Base-by-base conservation (phyloP, 176 grass and related monocot species). In the maize (Zea mays) region DNA sequence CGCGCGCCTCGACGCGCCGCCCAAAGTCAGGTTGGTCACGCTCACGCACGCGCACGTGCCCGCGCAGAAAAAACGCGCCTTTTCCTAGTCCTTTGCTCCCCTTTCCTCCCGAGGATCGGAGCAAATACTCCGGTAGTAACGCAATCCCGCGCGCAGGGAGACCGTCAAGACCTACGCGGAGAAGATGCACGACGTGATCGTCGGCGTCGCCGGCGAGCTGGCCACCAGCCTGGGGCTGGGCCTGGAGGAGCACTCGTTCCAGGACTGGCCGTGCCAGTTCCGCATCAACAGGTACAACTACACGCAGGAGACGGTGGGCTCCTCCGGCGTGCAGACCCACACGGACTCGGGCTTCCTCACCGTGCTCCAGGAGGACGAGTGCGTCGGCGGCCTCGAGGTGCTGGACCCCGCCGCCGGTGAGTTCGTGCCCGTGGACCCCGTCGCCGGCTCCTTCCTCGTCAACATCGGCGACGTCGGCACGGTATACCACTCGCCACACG, bases 231-330 rank as follows among this genome's bases (percentile, higher is more conserved):
- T 96, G 39, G 90, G 85, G 3, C 57, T 96, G 74, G 73, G 60
- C 27, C 27, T 27, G 37, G 79, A 74, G 42, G 67, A 36, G 63
- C 56, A 68, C 38, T 36, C 69, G 73, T 92, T 96, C 72, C 35
- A 52, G 69, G 90, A 96, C 11, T 96, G 93, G 93, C 79, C 82
- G 54, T 96, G 87, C 71, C 85, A 90, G 80, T 96, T 96, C 65
- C 85, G 87, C 19, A 85, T 92, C 34, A 96, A 96, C 90, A 62
- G 81, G 86, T 92, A 96, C 93, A 92, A 90, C 77, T 96, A 90
- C 89, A 84, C 78, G 5, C 14, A 77, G 9, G 85, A 79, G 21
- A 81, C 90, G 15, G 90, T 96, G 35, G 93, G 93, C 6, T 88
- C 72, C 44, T 60, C 72, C 2, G 93, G 90, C 67, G 90, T 96